Evolutionary conservation across 2,329 filamentous ascomycete species (phyloP), one percentile per base, ranked within the genome.

Genomic region (Cladorrhinum sp.): DNA sequence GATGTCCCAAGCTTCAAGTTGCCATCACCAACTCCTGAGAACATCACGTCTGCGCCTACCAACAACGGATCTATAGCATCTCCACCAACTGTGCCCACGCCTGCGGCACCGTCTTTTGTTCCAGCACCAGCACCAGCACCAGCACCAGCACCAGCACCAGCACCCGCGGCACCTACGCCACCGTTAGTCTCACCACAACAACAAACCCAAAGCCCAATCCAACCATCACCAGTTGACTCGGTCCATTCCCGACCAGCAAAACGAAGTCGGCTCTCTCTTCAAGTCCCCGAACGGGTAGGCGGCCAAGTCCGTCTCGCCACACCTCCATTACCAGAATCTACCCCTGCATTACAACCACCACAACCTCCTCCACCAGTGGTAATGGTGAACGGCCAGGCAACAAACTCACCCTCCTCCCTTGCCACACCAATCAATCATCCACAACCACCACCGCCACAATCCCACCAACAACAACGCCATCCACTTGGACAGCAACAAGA

Each of bases 221-320:
- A 62, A 5, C 50, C 59, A 18, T 64, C 63, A 48, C 65, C 61
- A 9, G 57, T 57, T 12, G 66, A 66, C 18, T 62, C 63, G 12
- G 55, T 59, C 5, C 62, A 64, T 27, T 52, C 62, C 50, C 63
- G 69, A 50, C 65, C 66, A 45, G 65, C 67, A 23, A 70, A 70
- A 54, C 80, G 82, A 20, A 79, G 79, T 57, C 75, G 83, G 20
- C 73, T 88, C 6, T 85, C 83, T 20, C 74, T 89, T 0, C 85
- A 88, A 66, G 86, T 89, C 0, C 86, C 86, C 2, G 67, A 70
- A 49, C 63, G 72, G 8, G 65, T 69, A 12, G 71, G 72, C 1
- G 69, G 68, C 12, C 66, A 72, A 41, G 70, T 74, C 7, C 66
- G 72, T 8, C 64, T 75, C 8, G 70, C 73, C 6, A 71, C 72